Conservation (phyloP, 352 stramenopile genomes). For the Globisporangium carolinianum region DNA sequence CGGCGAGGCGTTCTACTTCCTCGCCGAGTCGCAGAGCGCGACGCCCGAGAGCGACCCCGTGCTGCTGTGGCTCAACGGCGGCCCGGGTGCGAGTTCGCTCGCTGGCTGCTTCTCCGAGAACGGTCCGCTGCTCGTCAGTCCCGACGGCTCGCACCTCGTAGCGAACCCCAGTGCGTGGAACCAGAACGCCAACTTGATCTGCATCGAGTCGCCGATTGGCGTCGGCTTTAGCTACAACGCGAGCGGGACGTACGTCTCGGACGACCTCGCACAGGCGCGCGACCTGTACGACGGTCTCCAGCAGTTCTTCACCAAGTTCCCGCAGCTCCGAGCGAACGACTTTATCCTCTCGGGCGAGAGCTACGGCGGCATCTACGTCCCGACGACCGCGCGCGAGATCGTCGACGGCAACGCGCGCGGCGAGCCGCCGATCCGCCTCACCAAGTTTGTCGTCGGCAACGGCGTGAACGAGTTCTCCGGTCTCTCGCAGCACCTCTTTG, state of each 20-base stretch:
- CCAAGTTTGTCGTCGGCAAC: conserved; percentile 85
- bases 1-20: conserved; percentile 60
- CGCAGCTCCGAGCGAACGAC: conserved; percentile 66
- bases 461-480: conserved; percentile 59
- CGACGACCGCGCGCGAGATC: conserved; percentile 46
- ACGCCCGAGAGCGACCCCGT: conserved; percentile 33
- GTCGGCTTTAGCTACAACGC: conserved; percentile 64
- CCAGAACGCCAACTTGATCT: conserved; percentile 42
- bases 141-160: conserved; percentile 32
- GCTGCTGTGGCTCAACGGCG: conserved; percentile 65
- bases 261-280: conserved; percentile 64
- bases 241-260: conserved; percentile 56
- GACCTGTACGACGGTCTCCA: conserved; percentile 78
- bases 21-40: conserved; percentile 52
- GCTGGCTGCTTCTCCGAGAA: conserved; percentile 63
- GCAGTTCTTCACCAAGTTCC: conserved; percentile 86
- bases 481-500: conserved; percentile 58
- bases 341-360: conserved; percentile 76
- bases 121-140: conserved; percentile 57
- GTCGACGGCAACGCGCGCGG: conserved; percentile 35
- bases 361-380: conserved; percentile 79
- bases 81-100: conserved; percentile 52
- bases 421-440: conserved; percentile 52
- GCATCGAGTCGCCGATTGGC: conserved; percentile 54
- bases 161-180: conserved; percentile 57